A percentile compares a stretch with the other conserved stretches of the same genome.
Conservation (phyloP, 1,284 basidiomycete genomes). For the Microbotryomycetes sp. region DNA sequence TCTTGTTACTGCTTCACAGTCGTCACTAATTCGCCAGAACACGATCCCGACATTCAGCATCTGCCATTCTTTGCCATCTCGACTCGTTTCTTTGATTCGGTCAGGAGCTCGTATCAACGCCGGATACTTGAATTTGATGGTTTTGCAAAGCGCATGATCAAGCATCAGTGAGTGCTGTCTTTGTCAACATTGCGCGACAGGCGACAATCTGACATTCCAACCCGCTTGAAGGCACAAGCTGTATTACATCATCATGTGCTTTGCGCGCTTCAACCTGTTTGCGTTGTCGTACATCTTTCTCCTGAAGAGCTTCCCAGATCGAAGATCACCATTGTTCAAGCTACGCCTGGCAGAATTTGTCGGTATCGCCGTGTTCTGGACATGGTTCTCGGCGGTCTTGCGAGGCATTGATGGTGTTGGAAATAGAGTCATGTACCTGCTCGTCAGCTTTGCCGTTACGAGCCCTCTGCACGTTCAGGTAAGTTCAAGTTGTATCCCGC, state of each 20-base stretch:
- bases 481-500: constrained; percentile 11
- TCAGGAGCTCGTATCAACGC: constrained; percentile 95
- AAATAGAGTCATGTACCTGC: constrained; percentile 59
- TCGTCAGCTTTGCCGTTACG: constrained; percentile 71
- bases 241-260: constrained; percentile 85
- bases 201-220: background rate
- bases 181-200: background rate
- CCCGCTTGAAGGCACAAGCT: constrained; percentile 57
- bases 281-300: constrained; percentile 77
- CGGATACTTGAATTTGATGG: constrained; percentile 75
- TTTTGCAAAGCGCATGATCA: constrained; percentile 60
- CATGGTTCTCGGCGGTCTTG: constrained; percentile 61
- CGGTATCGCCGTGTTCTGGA: constrained; percentile 68
- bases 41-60: constrained; percentile 92
- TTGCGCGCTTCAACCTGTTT: constrained; percentile 95
- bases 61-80: constrained; percentile 95
- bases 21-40: constrained; percentile 93
- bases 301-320: constrained; percentile 48
- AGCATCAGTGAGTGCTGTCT: constrained; percentile 53
- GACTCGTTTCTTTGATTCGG: constrained; percentile 69
- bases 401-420: constrained; percentile 62
- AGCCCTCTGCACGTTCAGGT: constrained; percentile 79
- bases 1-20: constrained; percentile 49
- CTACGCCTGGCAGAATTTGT: constrained; percentile 53
- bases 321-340: constrained; percentile 42